Base-by-base conservation (phyloP, 2,329 filamentous ascomycete species). In the Pseudogymnoascus sp. region DNA sequence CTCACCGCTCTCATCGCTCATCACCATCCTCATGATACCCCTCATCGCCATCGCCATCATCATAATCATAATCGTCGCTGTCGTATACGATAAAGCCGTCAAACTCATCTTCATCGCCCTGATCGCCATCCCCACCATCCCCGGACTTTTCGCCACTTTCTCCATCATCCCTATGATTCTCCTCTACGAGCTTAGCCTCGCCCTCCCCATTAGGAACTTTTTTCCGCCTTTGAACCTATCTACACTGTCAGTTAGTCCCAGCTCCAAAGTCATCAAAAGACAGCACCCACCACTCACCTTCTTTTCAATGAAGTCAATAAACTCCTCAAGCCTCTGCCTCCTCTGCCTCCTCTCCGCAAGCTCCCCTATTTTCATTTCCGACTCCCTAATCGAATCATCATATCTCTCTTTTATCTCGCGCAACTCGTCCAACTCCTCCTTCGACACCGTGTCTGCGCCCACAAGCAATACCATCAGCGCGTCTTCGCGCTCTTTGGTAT, bases 21-120 rank as follows among this genome's bases (percentile, higher is more conserved):
- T 70, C 69, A 64, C 69, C 36, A 59, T 67, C 42, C 60, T 64
- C 61, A 71, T 69, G 63, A 62, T 72, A 22, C 49, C 69, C 23
- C 28, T 69, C 7, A 69, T 70, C 42, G 28, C 63, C 22, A 8
- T 68, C 22, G 60, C n/a, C n/a, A n/a, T n/a, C n/a, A n/a, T 62
- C 39, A 58, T 67, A 28, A n/a, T n/a, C n/a, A n/a, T n/a, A n/a
- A 60, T 68, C 16, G 25, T 67, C 41, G 42, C 64, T 36, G 8
- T 65, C 25, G 45, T 64, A 5, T 30, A 63, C 39, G 58, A 52
- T 8, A 59, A 60, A 25, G 58, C 64, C 58, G 19, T 42, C 25
- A 42, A 64, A 28, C 64, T 64, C 58, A 2, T 61, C 39, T 11
- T 55, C 39, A 67, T 66, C 1, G n/a, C 62, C 2, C 52, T 64